Base-by-base conservation (phyloP, 2,329 filamentous ascomycete genomes). In the Colletotrichum chlorophyti region DNA sequence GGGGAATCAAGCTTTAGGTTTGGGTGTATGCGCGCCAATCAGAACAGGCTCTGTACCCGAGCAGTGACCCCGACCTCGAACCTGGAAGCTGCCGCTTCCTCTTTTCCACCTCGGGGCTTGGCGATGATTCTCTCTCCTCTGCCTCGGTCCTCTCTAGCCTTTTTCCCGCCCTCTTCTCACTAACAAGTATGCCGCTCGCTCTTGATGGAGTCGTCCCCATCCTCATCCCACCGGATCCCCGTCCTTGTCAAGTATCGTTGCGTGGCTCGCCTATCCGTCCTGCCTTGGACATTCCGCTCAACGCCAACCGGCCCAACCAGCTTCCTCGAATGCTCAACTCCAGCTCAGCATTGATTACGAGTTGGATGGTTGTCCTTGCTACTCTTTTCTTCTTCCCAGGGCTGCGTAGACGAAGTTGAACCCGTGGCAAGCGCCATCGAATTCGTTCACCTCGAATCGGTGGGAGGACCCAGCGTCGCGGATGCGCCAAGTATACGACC, bases 1-100 rank as follows among this genome's bases (percentile, higher is more conserved):
- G 26, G 37, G 21, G 15, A 55, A 50, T 57, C 57, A 50, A 41
- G 45, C 51, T 45, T 59, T 46, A 10, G 27, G 17, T 9, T 15
- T 12, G 5, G 14, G 12, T 15, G 9, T 57, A 59, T 50, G 57
- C 57, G 57, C 57, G 6, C 57, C 57, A 60, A 60, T 57, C 43
- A 57, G 8, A 26, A n/a, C 27, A 17, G 29, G 24, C 14, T 2
- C 24, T 15, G 14, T 7, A 4, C 12, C 31, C 43, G 14, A 15
- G 10, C 7, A 8, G 9, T 5, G 15, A 35, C 31, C 12, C 51
- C 43, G 34, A 19, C 21, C 12, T 8, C 15, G 38, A 19, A 6
- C 12, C 19, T 24, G 4, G 32, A 12, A 5, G 6, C 17, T 14
- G n/a, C 27, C 12, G 7, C 5, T 14, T 26, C 11, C 19, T 10